Percentiles rank a stretch among this genome's conserved stretches.
Evolutionary conservation across 495 filamentous ascomycete species (phyloP).

Genomic region (Penicillium samsonianum): DNA sequence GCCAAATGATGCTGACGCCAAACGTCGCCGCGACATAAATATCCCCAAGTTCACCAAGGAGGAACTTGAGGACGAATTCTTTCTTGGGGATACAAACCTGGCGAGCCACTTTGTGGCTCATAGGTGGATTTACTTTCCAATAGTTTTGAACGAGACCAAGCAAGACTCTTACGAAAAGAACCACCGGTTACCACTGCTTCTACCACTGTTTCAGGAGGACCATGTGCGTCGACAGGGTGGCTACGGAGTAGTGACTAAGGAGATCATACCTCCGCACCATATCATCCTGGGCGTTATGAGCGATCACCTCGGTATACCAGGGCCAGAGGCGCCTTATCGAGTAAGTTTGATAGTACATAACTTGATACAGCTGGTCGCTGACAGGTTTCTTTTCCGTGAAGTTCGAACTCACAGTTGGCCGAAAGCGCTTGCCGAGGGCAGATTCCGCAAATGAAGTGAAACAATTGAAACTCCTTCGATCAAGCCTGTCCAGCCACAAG

Average conservation of each 20-base stretch:
- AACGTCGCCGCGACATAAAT: conserved; percentile 1
- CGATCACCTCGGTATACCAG: neutral
- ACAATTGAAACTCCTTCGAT: neutral
- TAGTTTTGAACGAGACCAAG: neutral
- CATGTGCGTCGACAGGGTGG: neutral
- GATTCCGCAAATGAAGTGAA: neutral
- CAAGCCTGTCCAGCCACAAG: conserved; percentile 7
- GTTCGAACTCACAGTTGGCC: neutral
- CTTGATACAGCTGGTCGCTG: neutral
- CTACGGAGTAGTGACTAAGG: neutral
- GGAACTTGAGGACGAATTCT: neutral
- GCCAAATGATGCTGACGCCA: neutral
- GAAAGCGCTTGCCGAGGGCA: neutral
- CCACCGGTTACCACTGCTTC: no score
- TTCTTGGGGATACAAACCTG: conserved; percentile 1
- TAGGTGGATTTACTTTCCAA: neutral
- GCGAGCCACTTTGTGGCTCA: neutral
- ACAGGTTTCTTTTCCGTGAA: neutral
- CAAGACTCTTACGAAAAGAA: neutral
- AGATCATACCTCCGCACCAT: neutral
- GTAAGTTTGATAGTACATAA: neutral
- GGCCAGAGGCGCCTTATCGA: neutral
- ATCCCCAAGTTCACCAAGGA: neutral
- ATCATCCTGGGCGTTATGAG: neutral
- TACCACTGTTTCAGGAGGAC: neutral